These are phyloP conservation scores for Benincasa hispida DNA, from an alignment of 306 rosid genomes.

Conservation along the genomic window DNA sequence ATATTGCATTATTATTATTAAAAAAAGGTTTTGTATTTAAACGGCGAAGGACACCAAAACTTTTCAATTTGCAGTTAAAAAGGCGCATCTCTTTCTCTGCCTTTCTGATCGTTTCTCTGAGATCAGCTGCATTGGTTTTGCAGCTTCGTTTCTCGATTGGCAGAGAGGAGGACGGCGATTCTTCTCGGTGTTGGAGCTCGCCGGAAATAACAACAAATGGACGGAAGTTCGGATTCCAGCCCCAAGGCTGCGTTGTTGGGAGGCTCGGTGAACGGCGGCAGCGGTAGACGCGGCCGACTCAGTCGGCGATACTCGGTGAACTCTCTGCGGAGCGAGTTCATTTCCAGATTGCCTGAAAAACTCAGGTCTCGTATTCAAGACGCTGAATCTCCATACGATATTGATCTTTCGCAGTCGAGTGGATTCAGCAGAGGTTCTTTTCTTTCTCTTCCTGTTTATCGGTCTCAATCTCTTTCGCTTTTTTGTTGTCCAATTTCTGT, in stretches of 20 bases:
- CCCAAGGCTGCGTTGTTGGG: constrained; percentile 18
- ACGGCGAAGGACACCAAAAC: background rate
- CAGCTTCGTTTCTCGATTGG: background rate
- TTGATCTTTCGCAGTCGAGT: constrained; percentile 17
- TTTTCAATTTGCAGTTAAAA: background rate
- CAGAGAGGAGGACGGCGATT: background rate
- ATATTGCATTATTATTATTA: background rate
- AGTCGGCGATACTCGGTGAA: constrained; percentile 27
- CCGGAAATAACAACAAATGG: constrained; percentile 15
- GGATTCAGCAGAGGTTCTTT: constrained; percentile 22
- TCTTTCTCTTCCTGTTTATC: background rate
- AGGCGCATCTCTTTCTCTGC: background rate
- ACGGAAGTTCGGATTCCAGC: constrained; percentile 4
- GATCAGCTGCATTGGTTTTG: background rate
- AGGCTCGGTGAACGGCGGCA: background rate
- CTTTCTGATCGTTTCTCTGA: background rate
- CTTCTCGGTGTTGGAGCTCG: background rate
- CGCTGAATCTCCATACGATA: constrained; percentile 12
- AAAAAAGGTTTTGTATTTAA: background rate
- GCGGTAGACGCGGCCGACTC: constrained; percentile 15
- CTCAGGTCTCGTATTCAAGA: constrained; percentile 17
- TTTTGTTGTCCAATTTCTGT: background rate
- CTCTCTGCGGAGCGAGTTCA: constrained; percentile 29
- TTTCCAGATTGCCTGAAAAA: constrained; percentile 23
- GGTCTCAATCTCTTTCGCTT: background rate